A percentile compares a stretch with the other conserved stretches of the same genome.
Evolutionary conservation across 2,329 filamentous ascomycete genomes (phyloP).

Genomic region (Aspergillus pseudoviridinutans): DNA sequence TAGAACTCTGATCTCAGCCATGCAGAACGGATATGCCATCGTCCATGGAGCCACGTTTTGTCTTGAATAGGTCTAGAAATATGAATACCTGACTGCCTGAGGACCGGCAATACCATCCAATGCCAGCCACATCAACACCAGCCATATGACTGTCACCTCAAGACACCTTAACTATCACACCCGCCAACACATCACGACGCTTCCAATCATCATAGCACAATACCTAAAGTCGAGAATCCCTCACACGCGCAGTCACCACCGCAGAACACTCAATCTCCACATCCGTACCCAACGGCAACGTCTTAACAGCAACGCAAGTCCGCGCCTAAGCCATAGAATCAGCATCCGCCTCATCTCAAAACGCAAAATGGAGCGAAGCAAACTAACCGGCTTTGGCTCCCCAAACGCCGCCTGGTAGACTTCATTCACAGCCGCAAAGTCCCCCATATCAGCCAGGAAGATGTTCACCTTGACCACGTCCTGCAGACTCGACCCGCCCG

Average conservation of each 20-base stretch:
- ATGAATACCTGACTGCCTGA: no score
- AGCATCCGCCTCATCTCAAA: background rate
- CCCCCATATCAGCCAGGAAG: slow-evolving; percentile 60
- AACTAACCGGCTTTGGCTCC: slow-evolving; percentile 25
- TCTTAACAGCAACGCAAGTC: slow-evolving; percentile 51
- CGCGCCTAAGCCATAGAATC: slow-evolving; percentile 18
- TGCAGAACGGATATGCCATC: no score
- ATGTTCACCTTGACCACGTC: slow-evolving; percentile 64
- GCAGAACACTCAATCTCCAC: slow-evolving; percentile 54
- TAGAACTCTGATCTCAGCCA: no score
- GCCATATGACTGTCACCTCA: background rate
- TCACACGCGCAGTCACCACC: slow-evolving; percentile 21
- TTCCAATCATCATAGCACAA: background rate
- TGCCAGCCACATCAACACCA: no score
- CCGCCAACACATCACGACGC: background rate
- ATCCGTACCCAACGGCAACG: slow-evolving; percentile 48
- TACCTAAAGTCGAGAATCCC: slow-evolving; percentile 17
- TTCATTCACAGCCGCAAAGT: slow-evolving; percentile 71
- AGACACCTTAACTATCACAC: background rate
- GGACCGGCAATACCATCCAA: no score
- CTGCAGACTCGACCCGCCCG: slow-evolving; percentile 53
- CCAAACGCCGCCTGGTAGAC: slow-evolving; percentile 54
- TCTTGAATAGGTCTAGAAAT: no score
- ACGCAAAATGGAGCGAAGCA: background rate
- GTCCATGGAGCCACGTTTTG: no score